A percentile compares a stretch with the other conserved stretches of the same genome.
Evolutionary conservation across 2,329 filamentous ascomycete species (phyloP).

Genomic region (Fusarium setosum): DNA sequence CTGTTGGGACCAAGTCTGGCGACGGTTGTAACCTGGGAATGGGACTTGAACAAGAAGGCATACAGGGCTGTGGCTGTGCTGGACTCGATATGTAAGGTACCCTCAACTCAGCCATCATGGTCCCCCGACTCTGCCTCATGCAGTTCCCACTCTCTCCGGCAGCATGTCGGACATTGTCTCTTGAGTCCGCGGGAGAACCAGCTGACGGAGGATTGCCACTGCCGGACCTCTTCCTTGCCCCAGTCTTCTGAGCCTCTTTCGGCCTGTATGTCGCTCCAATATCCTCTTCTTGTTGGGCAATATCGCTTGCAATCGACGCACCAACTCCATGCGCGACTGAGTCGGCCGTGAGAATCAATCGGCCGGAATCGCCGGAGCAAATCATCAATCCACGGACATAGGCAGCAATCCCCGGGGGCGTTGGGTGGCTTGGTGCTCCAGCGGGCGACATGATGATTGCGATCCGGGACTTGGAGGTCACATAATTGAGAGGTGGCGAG

Average conservation of each 20-base stretch:
- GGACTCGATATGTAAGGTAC: background rate
- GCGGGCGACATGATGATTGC: slow-evolving; percentile 6
- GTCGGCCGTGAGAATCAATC: slow-evolving; percentile 20
- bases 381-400: slow-evolving; percentile 20
- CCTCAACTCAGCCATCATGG: background rate
- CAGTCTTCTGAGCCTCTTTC: slow-evolving; percentile 2
- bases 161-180: slow-evolving; percentile 38
- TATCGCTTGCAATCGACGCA: slow-evolving; percentile 39
- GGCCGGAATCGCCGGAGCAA: slow-evolving; percentile 31
- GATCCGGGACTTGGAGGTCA: slow-evolving; percentile 29
- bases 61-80: background rate
- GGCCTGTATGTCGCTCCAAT: slow-evolving; percentile 25
- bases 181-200: slow-evolving; percentile 29
- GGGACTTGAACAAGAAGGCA: too few species aligned
- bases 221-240: slow-evolving; percentile 7
- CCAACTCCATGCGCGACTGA: slow-evolving; percentile 28
- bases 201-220: slow-evolving; percentile 18
- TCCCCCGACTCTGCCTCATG: background rate
- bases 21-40: background rate
- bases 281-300: slow-evolving; percentile 32
- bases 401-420: background rate
- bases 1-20: background rate
- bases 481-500: slow-evolving; percentile 30
- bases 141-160: slow-evolving; percentile 6
- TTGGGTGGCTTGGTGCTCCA: background rate